Evolutionary conservation across 139 green algal genomes (phyloP).

Genomic region (Picochlorum sp.): DNA sequence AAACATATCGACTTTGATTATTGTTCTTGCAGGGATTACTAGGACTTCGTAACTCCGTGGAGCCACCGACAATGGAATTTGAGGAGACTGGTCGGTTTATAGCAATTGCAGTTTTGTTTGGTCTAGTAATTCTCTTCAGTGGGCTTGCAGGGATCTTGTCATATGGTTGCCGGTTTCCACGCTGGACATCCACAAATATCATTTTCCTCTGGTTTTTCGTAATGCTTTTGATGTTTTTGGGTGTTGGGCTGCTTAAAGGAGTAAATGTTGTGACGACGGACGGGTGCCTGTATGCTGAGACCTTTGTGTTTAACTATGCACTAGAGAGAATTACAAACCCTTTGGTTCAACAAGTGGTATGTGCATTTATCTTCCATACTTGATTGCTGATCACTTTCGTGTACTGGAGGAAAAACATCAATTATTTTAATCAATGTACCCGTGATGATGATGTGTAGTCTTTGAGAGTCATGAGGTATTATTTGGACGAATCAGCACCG

Average conservation of each 20-base stretch:
- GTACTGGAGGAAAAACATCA: no score
- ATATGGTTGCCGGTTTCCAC: not conserved
- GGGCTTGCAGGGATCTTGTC: not conserved
- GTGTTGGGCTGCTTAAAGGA: conserved; percentile 15
- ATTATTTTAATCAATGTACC: no score
- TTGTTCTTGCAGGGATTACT: not conserved
- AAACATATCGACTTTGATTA: not conserved
- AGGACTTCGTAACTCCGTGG: not conserved
- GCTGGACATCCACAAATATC: not conserved
- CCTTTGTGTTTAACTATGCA: not conserved
- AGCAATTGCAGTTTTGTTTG: conserved; percentile 18
- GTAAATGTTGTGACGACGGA: not conserved
- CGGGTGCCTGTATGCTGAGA: conserved; percentile 15
- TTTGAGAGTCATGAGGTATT: conserved; percentile 8
- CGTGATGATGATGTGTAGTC: no score
- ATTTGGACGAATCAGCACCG: not conserved
- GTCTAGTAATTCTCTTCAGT: conserved; percentile 2
- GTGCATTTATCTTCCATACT: no score
- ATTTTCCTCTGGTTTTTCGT: conserved; percentile 15
- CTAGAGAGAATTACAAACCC: not conserved
- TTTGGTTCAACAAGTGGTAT: not conserved
- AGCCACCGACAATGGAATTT: conserved; percentile 5
- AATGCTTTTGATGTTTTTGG: conserved; percentile 21
- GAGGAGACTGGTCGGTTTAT: conserved; percentile 11
- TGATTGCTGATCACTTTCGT: no score